phyloP scores from a whole-genome alignment of 495 filamentous ascomycete species.

The Hypoxylon rickii region DNA sequence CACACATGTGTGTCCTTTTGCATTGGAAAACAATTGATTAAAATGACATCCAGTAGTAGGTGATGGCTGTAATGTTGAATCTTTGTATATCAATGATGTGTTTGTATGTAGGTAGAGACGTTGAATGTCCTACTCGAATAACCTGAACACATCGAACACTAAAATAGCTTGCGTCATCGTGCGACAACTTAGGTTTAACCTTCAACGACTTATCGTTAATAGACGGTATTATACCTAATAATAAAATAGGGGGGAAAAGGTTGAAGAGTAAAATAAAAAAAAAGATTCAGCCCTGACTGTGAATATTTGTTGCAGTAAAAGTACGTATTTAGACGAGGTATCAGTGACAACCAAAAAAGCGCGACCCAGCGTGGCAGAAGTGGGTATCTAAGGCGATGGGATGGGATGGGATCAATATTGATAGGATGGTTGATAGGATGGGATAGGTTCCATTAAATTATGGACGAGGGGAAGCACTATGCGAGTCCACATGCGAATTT shows the following conservation, averaged over 20 bases:
- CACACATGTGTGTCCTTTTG: not conserved
- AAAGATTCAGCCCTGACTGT: conserved; percentile 5
- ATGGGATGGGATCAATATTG: not conserved
- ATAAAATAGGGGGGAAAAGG: not conserved
- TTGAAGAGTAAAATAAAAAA: not conserved
- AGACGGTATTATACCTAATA: not conserved
- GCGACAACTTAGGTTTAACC: conserved; percentile 16
- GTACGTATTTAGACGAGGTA: conserved; percentile 6
- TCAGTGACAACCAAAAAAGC: conserved; percentile 1
- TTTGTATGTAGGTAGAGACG: no score
- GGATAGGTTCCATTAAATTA: conserved; percentile 24
- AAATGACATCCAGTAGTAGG: not conserved
- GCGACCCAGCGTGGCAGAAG: conserved; percentile 28
- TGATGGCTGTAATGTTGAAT: not conserved
- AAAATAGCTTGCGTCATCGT: conserved; percentile 25
- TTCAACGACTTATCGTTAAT: not conserved
- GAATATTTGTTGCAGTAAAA: conserved; percentile 12
- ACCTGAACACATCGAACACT: no score
- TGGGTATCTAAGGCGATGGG: conserved; percentile 28
- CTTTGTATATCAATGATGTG: not conserved
- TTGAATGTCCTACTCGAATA: no score
- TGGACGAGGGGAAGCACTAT: conserved; percentile 34
- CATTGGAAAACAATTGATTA: not conserved
- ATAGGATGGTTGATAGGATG: no score
- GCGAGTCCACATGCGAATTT: conserved; percentile 25